These are phyloP conservation scores for Dactylellina leptospora DNA, from an alignment of 2,329 filamentous ascomycete species.

Conservation along the genomic window DNA sequence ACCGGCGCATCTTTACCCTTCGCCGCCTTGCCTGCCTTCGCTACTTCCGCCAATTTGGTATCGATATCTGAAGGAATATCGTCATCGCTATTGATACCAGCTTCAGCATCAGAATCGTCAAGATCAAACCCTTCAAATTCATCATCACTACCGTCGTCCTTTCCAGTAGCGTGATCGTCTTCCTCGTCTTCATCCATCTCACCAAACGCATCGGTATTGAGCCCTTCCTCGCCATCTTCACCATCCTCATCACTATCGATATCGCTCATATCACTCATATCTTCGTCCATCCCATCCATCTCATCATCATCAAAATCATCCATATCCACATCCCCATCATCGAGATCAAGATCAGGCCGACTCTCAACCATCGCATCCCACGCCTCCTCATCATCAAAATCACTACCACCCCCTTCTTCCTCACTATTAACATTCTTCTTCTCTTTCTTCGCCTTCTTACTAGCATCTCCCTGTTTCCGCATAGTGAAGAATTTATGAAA, in stretches of 20 bases:
- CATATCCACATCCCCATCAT: conserved; percentile 65
- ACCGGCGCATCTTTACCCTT: conserved; percentile 58
- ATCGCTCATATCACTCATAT: conserved; percentile 61
- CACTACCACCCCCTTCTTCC: conserved; percentile 61
- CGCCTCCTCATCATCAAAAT: conserved; percentile 69
- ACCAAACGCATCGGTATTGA: conserved; percentile 60
- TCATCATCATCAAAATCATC: conserved; percentile 66
- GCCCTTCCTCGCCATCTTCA: conserved; percentile 54
- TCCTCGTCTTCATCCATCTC: conserved; percentile 65
- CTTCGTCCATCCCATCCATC: conserved; percentile 62
- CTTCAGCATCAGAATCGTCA: conserved; percentile 61
- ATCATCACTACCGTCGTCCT: conserved; percentile 61
- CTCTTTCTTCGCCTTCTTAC: conserved; percentile 66
- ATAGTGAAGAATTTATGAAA: conserved; percentile 90
- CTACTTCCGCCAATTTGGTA: conserved; percentile 58
- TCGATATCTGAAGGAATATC: conserved; percentile 46
- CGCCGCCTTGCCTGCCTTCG: background rate
- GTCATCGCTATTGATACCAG: conserved; percentile 57
- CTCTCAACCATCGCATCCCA: conserved; percentile 90
- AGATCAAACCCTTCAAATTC: conserved; percentile 62
- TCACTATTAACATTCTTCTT: conserved; percentile 67
- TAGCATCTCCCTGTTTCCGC: conserved; percentile 67
- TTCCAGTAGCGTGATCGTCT: conserved; percentile 62
- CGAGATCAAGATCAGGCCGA: conserved; percentile 75
- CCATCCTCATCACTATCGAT: conserved; percentile 61